Evolutionary conservation across 192 early-diverging fungal genomes (phyloP).

Genomic region (Podila clonocystis): DNA sequence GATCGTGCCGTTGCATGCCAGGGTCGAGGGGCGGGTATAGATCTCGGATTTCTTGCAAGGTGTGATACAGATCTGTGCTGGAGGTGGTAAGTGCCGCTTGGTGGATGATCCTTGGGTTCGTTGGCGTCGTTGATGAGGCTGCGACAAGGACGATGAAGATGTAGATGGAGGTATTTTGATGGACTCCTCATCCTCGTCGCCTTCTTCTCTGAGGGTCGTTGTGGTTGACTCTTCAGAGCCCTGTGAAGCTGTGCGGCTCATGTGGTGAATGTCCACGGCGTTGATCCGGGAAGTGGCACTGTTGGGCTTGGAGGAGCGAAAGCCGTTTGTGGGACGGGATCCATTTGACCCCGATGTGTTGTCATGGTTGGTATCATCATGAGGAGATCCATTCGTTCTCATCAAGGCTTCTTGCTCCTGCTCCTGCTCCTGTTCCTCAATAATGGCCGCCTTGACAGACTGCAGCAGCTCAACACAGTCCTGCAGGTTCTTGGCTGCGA

Average conservation of each 20-base stretch:
- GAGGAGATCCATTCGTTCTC: background rate
- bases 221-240: background rate
- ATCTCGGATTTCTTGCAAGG: slow-evolving; percentile 41
- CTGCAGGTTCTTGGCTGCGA: slow-evolving; percentile 25
- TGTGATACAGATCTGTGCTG: slow-evolving; percentile 1
- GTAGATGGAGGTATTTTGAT: background rate
- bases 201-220: background rate
- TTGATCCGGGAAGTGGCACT: background rate
- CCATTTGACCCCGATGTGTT: background rate
- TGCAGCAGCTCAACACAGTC: slow-evolving; percentile 35
- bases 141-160: too few species aligned
- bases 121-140: background rate
- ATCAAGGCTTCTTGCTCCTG: background rate
- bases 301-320: background rate
- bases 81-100: background rate
- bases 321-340: background rate
- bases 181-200: background rate
- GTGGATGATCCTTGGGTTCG: background rate
- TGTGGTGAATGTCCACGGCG: slow-evolving; percentile 17
- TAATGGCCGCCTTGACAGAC: slow-evolving; percentile 25
- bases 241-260: slow-evolving; percentile 22
- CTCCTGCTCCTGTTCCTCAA: slow-evolving; percentile 12
- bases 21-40: slow-evolving; percentile 43
- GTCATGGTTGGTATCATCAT: background rate
- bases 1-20: slow-evolving; percentile 57